Conservation (phyloP, 1,284 basidiomycete species). For the Clitocybe nebularis region DNA sequence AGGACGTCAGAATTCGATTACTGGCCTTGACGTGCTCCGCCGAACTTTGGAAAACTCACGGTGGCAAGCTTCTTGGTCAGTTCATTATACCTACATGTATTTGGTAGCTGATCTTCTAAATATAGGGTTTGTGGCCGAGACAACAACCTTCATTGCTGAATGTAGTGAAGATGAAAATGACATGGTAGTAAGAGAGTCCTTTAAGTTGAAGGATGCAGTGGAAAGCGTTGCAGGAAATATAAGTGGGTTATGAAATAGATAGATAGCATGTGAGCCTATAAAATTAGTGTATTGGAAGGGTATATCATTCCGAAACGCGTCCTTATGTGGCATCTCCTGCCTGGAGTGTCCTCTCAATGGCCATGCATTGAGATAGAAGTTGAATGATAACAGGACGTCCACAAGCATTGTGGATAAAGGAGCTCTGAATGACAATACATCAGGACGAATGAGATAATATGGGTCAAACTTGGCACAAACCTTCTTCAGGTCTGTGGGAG, state of each 20-base stretch:
- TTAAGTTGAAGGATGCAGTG: slow-evolving; percentile 61
- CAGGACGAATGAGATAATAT: not conserved
- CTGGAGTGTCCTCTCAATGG: slow-evolving; percentile 56
- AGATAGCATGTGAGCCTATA: slow-evolving; percentile 17
- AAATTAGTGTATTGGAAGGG: slow-evolving; percentile 15
- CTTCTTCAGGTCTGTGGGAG: slow-evolving; percentile 54
- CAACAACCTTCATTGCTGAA: slow-evolving; percentile 79
- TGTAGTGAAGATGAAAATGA: slow-evolving; percentile 83
- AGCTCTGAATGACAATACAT: slow-evolving; percentile 35
- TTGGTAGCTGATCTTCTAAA: not conserved
- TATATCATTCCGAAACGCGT: slow-evolving; percentile 15
- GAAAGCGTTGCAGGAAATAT: slow-evolving; percentile 69
- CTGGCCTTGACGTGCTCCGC: slow-evolving; percentile 70
- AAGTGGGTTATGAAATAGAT: slow-evolving; percentile 39
- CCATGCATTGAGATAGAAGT: slow-evolving; percentile 61
- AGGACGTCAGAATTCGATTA: slow-evolving; percentile 63
- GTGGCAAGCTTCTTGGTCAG: slow-evolving; percentile 66
- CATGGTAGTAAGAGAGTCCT: slow-evolving; percentile 63
- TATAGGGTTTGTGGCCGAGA: slow-evolving; percentile 70
- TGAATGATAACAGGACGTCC: slow-evolving; percentile 62
- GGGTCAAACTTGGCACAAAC: slow-evolving; percentile 43
- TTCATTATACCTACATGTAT: slow-evolving; percentile 11
- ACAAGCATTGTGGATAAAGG: slow-evolving; percentile 65
- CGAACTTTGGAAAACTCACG: slow-evolving; percentile 77
- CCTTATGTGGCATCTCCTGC: slow-evolving; percentile 21